Percentiles rank a stretch among this genome's conserved stretches.
phyloP scores from a whole-genome alignment of 2,329 filamentous ascomycete genomes.

The Sporothrix globosa region DNA sequence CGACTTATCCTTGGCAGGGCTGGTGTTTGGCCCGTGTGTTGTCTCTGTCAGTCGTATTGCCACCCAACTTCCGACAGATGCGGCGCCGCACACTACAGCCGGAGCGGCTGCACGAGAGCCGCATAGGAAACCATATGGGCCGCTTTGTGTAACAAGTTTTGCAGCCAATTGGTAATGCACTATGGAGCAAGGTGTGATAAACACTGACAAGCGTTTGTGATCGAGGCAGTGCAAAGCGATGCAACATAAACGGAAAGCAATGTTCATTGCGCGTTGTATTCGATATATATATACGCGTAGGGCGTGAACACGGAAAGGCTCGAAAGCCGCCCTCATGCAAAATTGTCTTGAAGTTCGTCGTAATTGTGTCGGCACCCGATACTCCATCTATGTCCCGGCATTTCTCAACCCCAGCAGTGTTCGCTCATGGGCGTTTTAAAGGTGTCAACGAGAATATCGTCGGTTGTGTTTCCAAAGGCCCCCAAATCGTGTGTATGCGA shows the following conservation, averaged over 20 bases:
- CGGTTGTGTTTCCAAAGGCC: not conserved
- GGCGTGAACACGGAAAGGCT: not conserved
- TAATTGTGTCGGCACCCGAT: not conserved
- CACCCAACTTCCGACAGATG: not conserved
- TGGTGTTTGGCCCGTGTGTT: not conserved
- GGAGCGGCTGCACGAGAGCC: not conserved
- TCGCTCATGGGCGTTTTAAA: not conserved
- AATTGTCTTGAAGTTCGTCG: not conserved
- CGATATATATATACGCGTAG: not conserved
- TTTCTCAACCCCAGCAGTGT: not conserved
- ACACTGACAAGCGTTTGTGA: not conserved
- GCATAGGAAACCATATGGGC: not conserved
- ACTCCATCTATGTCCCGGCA: too few relatives aligned
- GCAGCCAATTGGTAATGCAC: not conserved
- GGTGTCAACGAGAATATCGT: too few relatives aligned
- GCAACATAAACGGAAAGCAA: not conserved
- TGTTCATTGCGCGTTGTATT: not conserved
- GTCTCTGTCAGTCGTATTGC: not conserved
- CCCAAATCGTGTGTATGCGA: not conserved
- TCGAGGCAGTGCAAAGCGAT: not conserved
- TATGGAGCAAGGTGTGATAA: not conserved
- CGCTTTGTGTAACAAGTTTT: not conserved
- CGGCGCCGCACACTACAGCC: not conserved
- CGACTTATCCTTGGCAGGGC: too few relatives aligned
- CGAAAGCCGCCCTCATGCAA: not conserved